Evolutionary conservation across 2,329 filamentous ascomycete genomes (phyloP).

Genomic region (Penicillium sp.): DNA sequence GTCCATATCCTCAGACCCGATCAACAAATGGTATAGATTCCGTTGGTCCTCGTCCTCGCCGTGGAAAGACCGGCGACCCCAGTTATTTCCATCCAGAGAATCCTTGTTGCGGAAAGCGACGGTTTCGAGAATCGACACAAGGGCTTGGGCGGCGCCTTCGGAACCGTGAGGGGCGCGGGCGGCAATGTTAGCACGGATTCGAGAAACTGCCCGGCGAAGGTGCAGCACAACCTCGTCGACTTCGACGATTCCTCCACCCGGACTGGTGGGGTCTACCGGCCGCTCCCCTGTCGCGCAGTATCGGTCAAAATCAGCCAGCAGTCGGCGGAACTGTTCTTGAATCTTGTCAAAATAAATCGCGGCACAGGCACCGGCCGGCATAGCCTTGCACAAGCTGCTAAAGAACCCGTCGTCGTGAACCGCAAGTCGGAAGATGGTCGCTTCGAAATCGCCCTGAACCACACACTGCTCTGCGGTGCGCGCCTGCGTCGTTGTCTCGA

Average conservation of each 20-base stretch:
- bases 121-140: slow-evolving; percentile 40
- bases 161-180: slow-evolving; percentile 37
- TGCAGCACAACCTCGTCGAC: slow-evolving; percentile 34
- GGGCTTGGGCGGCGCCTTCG: slow-evolving; percentile 38
- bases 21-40: slow-evolving; percentile 44
- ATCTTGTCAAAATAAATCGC: slow-evolving; percentile 47
- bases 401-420: slow-evolving; percentile 46
- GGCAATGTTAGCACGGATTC: slow-evolving; percentile 34
- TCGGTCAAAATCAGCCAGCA: slow-evolving; percentile 40
- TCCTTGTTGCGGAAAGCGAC: slow-evolving; percentile 41
- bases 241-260: slow-evolving; percentile 17
- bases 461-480: slow-evolving; percentile 44
- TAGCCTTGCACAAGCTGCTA: slow-evolving; percentile 41
- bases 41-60: slow-evolving; percentile 43
- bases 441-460: slow-evolving; percentile 45
- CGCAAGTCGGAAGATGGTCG: slow-evolving; percentile 46
- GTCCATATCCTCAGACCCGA: slow-evolving; percentile 34
- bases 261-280: slow-evolving; percentile 19
- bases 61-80: slow-evolving; percentile 33
- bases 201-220: slow-evolving; percentile 30
- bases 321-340: slow-evolving; percentile 32
- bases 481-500: slow-evolving; percentile 32
- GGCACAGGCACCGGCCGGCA: slow-evolving; percentile 43
- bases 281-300: slow-evolving; percentile 38
- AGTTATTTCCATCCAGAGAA: slow-evolving; percentile 36